phyloP scores from a whole-genome alignment of 2,329 filamentous ascomycete species.

The Diatrype stigma region DNA sequence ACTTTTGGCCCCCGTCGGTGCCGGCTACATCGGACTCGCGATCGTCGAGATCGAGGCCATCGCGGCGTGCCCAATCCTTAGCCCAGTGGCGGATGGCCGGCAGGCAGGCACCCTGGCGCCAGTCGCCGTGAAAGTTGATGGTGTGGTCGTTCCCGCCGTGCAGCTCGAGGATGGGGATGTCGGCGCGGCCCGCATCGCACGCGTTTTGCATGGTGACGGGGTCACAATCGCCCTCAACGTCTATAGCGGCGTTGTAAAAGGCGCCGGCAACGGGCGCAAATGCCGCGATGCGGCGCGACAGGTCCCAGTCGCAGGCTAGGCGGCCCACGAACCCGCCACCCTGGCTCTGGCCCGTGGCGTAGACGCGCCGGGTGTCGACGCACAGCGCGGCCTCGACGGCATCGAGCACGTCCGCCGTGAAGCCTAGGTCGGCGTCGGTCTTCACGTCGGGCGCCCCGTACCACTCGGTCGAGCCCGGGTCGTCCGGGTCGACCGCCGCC shows the following conservation, averaged over 20 bases:
- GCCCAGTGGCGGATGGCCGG: conserved; percentile 19
- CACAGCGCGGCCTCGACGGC: conserved; percentile 37
- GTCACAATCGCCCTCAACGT: conserved; percentile 7
- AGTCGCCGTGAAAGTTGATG: conserved; percentile 35
- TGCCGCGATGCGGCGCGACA: conserved; percentile 40
- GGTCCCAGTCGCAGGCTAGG: conserved; percentile 33
- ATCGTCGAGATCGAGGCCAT: not conserved
- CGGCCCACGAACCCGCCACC: conserved; percentile 45
- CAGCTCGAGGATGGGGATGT: conserved; percentile 37
- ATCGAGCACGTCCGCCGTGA: conserved; percentile 38
- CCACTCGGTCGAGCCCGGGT: conserved; percentile 28
- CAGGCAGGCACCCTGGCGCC: conserved; percentile 11
- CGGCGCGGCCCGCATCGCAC: conserved; percentile 24
- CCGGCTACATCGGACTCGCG: not conserved
- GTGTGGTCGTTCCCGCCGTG: conserved; percentile 38
- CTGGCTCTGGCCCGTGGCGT: conserved; percentile 49
- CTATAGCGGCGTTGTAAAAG: conserved; percentile 33
- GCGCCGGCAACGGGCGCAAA: conserved; percentile 46
- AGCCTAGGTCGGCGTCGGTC: conserved; percentile 37
- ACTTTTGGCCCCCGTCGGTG: not conserved
- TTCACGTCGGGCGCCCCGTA: conserved; percentile 36
- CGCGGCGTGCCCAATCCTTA: conserved; percentile 15
- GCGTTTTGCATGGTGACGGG: not conserved
- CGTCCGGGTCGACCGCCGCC: conserved; percentile 7
- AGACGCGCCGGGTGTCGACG: conserved; percentile 39